Base-by-base conservation (phyloP, 2,329 filamentous ascomycete genomes). In the Dothidotthia symphoricarpi region DNA sequence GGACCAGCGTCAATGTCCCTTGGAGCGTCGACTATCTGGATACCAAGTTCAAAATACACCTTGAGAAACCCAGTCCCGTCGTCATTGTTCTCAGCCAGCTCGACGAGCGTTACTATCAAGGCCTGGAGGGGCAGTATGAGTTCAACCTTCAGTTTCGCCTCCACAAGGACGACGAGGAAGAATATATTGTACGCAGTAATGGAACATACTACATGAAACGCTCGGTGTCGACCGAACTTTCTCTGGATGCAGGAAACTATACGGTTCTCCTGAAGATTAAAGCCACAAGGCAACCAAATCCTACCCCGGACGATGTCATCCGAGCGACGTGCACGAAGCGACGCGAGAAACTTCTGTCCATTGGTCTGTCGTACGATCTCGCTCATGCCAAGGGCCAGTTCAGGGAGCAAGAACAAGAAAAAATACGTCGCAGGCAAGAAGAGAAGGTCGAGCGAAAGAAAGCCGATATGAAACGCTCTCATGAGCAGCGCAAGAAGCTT, bases 151-250 rank as follows among this genome's bases (percentile, higher is more conserved):
- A 81, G 41, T 82, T 82, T 55, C 72, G 78, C 2, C 61, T 82
- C 0, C 75, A 81, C 52, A 77, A 77, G 43, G 73, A 78, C 57
- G 76, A 74, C n/a, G 76, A 80, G 35, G 71, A 76, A n/a, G 74
- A 78, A 26, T 81, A 80, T 47, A 75, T 78, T 29, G 75, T 79
- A 9, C 75, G 76, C 41, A 79, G 74, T 49, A 75, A 76, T 31
- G 73, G 67, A 7, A 75, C 72, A 24, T 76, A 77, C 43, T 73
- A 72, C 63, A 86, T 88, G 78, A 80, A 74, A 15, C 81, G 88
- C 6, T 86, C 84, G 1, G 83, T 89, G 26, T 89, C 84, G 34
- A 82, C 86, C 1, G 88, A 93, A 61, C 74, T 93, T 7, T 75
- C 83, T 24, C 78, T 94, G 16, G 81, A 86, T 14, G 77, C 83